Conservation (phyloP, 2,329 filamentous ascomycete genomes). For the Neospermospora avenae region DNA sequence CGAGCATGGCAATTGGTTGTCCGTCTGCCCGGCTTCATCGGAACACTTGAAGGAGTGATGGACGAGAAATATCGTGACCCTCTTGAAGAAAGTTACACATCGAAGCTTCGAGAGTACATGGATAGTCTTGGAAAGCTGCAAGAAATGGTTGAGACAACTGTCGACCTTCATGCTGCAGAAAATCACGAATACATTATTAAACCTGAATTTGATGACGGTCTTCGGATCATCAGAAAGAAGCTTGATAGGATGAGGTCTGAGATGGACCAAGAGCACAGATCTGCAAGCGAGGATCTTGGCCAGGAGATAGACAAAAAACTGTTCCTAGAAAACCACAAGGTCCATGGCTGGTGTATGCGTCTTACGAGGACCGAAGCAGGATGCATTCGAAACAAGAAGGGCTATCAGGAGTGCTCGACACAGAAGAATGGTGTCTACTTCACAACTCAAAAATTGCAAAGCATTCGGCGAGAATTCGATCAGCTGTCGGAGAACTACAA, state of each 20-base stretch:
- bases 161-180: slow-evolving; percentile 91
- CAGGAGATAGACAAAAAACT: slow-evolving; percentile 98
- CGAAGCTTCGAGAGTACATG: slow-evolving; percentile 72
- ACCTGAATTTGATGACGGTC: slow-evolving; percentile 88
- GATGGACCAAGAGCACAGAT: slow-evolving; percentile 78
- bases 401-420: slow-evolving; percentile 92
- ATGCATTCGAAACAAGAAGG: slow-evolving; percentile 86
- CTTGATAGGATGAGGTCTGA: slow-evolving; percentile 79
- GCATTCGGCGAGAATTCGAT: slow-evolving; percentile 84
- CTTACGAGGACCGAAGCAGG: slow-evolving; percentile 87
- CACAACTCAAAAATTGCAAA: slow-evolving; percentile 78
- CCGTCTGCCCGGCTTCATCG: slow-evolving; percentile 83
- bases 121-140: slow-evolving; percentile 81
- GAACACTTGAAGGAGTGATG: slow-evolving; percentile 88
- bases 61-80: slow-evolving; percentile 89
- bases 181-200: slow-evolving; percentile 99
- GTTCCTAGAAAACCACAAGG: slow-evolving; percentile 92
- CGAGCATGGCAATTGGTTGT: slow-evolving; percentile 93
- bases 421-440: slow-evolving; percentile 99
- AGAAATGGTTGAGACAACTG: slow-evolving; percentile 98
- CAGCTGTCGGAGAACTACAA: slow-evolving; percentile 94
- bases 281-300: slow-evolving; percentile 74
- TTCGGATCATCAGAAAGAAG: slow-evolving; percentile 86
- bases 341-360: slow-evolving; percentile 95
- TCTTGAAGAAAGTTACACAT: slow-evolving; percentile 82